Evolutionary conservation across 169 alveolate species (phyloP).

Genomic region (Plasmodium gonderi): DNA sequence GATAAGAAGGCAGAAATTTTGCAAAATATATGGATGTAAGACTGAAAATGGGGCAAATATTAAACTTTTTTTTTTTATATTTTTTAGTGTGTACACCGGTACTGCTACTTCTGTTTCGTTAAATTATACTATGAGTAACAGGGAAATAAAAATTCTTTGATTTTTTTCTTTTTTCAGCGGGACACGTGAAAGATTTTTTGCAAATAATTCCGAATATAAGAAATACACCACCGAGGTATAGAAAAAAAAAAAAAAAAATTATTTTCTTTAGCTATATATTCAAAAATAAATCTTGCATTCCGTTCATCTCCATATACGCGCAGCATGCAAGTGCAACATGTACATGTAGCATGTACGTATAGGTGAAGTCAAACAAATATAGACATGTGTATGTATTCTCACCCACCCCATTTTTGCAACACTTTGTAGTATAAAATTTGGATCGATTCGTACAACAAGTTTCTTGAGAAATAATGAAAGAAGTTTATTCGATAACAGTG

Average conservation of each 20-base stretch:
- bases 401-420: background rate
- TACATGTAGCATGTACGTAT: constrained; percentile 1
- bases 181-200: constrained; percentile 39
- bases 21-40: constrained; percentile 65
- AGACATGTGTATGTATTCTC: background rate
- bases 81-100: background rate
- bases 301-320: background rate
- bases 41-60: background rate
- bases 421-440: constrained; percentile 40
- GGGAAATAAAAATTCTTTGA: background rate
- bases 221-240: constrained; percentile 36
- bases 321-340: background rate
- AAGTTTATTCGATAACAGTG: background rate
- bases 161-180: constrained; percentile 38
- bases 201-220: background rate
- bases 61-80: background rate
- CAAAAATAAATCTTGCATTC: background rate
- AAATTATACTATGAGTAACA: background rate
- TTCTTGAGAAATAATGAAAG: constrained; percentile 9
- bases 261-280: background rate
- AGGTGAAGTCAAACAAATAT: background rate
- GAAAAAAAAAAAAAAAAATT: background rate
- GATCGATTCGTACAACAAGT: constrained; percentile 39
- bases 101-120: background rate
- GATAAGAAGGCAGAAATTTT: constrained; percentile 44